Percentiles rank a stretch among this genome's conserved stretches.
Conservation (phyloP, 495 filamentous ascomycete genomes). For the Chaetomium tenue region DNA sequence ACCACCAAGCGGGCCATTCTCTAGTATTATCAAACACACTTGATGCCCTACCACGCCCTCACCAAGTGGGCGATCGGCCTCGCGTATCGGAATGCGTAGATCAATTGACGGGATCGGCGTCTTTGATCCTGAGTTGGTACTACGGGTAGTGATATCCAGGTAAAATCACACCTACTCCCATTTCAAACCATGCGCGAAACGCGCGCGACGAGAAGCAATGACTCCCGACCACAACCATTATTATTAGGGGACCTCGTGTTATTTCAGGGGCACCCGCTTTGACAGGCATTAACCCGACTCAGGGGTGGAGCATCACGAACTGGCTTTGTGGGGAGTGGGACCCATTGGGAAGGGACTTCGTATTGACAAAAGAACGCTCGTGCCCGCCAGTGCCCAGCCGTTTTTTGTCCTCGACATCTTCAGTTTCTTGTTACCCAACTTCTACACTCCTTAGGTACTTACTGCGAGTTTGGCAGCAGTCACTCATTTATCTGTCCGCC, state of each 20-base stretch:
- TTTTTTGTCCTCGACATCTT: conserved; percentile 13
- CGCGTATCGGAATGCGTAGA: too few species aligned
- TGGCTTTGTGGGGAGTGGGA: not conserved
- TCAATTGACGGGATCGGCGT: too few species aligned
- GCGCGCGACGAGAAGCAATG: not conserved
- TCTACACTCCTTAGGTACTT: conserved; percentile 3
- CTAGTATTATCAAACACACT: too few species aligned
- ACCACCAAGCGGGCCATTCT: too few species aligned
- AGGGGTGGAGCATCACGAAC: not conserved
- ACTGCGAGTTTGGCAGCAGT: conserved; percentile 23
- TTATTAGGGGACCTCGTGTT: not conserved
- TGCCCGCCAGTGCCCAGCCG: not conserved
- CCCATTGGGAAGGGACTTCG: not conserved
- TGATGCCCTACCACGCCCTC: too few species aligned
- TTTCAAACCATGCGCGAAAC: not conserved
- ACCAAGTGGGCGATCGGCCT: too few species aligned
- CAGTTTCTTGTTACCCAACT: conserved; percentile 8
- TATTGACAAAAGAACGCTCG: conserved; percentile 9
- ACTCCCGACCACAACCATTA: not conserved
- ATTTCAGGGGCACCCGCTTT: not conserved
- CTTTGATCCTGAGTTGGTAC: too few species aligned
- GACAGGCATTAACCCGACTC: not conserved
- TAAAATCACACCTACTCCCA: not conserved
- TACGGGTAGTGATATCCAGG: too few species aligned
- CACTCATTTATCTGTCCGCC: conserved; percentile 29